Percentiles rank a stretch among this genome's conserved stretches.
phyloP scores from a whole-genome alignment of 371 early-diverging fungal genomes.

The Antonospora locustae region DNA sequence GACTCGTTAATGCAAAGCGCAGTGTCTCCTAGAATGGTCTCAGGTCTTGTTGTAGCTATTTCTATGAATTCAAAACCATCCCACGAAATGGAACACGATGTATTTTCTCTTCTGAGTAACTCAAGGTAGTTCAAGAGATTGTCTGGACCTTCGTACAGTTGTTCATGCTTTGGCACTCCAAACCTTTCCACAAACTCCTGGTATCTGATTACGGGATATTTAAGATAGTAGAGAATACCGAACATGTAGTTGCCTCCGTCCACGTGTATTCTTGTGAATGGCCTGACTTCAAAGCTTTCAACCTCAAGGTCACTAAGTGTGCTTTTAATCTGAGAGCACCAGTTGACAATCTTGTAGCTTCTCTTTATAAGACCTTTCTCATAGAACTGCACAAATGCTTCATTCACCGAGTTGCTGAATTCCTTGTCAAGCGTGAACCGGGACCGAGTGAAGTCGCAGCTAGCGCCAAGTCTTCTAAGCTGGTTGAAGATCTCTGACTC shows the following conservation, averaged over 20 bases:
- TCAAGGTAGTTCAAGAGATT: neutral
- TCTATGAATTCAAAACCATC: constrained; percentile 63
- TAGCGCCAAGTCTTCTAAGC: constrained; percentile 75
- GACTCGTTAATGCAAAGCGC: constrained; percentile 75
- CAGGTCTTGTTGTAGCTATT: constrained; percentile 94
- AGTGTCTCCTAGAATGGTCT: constrained; percentile 95
- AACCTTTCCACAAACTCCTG: neutral
- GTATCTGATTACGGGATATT: constrained; percentile 35
- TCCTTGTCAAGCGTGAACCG: constrained; percentile 84
- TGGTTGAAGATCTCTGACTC: constrained; percentile 67
- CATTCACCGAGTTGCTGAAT: constrained; percentile 68
- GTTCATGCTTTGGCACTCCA: neutral
- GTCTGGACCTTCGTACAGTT: neutral
- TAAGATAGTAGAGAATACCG: constrained; percentile 73
- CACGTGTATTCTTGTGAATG: constrained; percentile 31
- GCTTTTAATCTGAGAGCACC: constrained; percentile 88
- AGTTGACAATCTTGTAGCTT: constrained; percentile 86
- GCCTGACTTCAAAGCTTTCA: constrained; percentile 59
- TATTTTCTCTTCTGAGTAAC: constrained; percentile 1
- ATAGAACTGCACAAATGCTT: constrained; percentile 81
- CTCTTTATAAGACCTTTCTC: constrained; percentile 90
- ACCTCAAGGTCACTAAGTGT: constrained; percentile 87
- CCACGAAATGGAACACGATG: no score
- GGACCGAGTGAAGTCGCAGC: constrained; percentile 78
- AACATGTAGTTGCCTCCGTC: constrained; percentile 78